Base-by-base conservation (phyloP, 2,329 filamentous ascomycete species). In the Fusarium sp. region DNA sequence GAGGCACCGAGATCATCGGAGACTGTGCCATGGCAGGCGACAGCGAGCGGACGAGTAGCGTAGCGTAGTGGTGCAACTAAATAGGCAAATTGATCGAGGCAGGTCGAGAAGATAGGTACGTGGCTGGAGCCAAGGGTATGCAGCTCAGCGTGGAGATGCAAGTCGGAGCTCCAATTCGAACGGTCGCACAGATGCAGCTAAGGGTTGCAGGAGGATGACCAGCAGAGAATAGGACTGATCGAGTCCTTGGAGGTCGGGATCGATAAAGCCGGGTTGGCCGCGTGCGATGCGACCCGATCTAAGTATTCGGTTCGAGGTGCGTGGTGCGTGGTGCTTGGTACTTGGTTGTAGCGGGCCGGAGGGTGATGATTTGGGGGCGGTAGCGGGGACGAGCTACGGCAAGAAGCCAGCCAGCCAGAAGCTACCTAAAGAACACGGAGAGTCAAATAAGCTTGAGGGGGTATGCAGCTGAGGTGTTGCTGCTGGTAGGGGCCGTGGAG, bases 1-100 rank as follows among this genome's bases (percentile, higher is more conserved):
- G 87, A 78, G 95, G 95, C 86, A 91, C 90, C 74, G 94, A 96
- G 74, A 98, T 90, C 95, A 98, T 98, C 66, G 94, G 94, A 71
- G 93, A 90, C 83, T 96, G 92, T 79, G 92, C 87, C 90, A 93
- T 94, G 73, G 62, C 73, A 74, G 67, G 68, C 67, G 66, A 69
- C 55, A 50, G 43, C 44, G 22, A 50, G 33, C 20, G 39, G 37
- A 17, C 33, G 32, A 50, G 35, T 39, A 51, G 56, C 19, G 56
- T 62, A 47, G 56, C 28, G 56, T 30, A 62, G 20, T 30, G 49
- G 46, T 45, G 56, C 47, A 50, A 59, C 43, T 48, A 40, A 32
- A 26, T 40, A 28, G 47, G 47, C 57, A 47, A 17, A 58, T 63
- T 48, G 54, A 39, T 73, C 63, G 48, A 66, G 56, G 47, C 48